These are phyloP conservation scores for Strombidium stylifer DNA, from an alignment of 73 alveolate genomes.

Conservation along the genomic window DNA sequence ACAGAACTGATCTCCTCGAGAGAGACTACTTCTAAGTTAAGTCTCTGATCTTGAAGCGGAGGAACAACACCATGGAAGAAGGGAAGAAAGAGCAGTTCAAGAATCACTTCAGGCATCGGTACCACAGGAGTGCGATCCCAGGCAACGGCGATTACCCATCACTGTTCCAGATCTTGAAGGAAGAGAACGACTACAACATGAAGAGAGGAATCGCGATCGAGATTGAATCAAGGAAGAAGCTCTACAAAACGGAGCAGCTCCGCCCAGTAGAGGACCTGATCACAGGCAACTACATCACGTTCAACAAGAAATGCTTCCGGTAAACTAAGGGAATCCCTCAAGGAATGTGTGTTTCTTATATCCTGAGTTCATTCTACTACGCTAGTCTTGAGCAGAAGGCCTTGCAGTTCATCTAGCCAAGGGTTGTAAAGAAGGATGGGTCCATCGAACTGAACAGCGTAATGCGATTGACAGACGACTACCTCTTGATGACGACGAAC, in stretches of 20 bases:
- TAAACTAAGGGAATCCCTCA: constrained; percentile 65
- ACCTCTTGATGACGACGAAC: constrained; percentile 60
- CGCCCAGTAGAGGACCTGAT: constrained; percentile 38
- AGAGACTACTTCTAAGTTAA: constrained; percentile 38
- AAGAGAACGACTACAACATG: constrained; percentile 46
- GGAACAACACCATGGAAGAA: constrained; percentile 41
- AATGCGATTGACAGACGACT: constrained; percentile 73
- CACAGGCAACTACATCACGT: constrained; percentile 36
- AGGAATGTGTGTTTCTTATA: constrained; percentile 61
- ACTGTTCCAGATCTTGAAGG: constrained; percentile 42
- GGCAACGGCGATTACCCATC: constrained; percentile 51
- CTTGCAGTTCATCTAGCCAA: constrained; percentile 34
- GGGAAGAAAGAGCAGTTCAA: constrained; percentile 33
- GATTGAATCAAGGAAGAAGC: constrained; percentile 33
- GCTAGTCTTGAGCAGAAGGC: constrained; percentile 53
- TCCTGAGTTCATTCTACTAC: constrained; percentile 58
- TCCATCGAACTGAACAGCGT: constrained; percentile 24
- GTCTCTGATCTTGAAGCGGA: constrained; percentile 41
- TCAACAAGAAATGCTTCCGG: constrained; percentile 36
- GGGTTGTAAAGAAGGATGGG: not conserved
- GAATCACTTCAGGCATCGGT: constrained; percentile 41
- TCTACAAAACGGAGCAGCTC: constrained; percentile 19
- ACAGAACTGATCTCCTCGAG: constrained; percentile 54
- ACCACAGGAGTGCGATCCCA: constrained; percentile 35
- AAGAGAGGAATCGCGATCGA: constrained; percentile 44